Percentiles rank a stretch among this genome's conserved stretches.
phyloP scores from a whole-genome alignment of 2,329 filamentous ascomycete genomes.

The Lachnellula suecica region DNA sequence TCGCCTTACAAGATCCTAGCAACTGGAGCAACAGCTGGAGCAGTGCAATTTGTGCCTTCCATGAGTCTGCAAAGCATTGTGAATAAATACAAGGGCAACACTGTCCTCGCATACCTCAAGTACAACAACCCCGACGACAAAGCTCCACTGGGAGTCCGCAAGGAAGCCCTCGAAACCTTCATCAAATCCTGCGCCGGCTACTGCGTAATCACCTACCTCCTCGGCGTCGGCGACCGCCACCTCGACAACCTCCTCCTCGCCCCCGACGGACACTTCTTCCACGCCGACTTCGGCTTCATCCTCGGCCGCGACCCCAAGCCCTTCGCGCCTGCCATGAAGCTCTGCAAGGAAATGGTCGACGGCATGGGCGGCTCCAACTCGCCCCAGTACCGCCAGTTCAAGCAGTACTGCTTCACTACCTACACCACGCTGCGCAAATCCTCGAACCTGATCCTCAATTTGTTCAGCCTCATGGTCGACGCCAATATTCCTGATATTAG shows the following conservation, averaged over 20 bases:
- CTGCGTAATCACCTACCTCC: slow-evolving; percentile 96
- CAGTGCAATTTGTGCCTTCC: slow-evolving; percentile 90
- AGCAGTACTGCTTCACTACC: slow-evolving; percentile 93
- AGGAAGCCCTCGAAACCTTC: slow-evolving; percentile 92
- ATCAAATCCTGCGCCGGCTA: slow-evolving; percentile 96
- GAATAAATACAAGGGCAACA: slow-evolving; percentile 73
- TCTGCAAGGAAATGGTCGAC: slow-evolving; percentile 97
- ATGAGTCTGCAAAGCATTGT: slow-evolving; percentile 81
- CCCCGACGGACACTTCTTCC: slow-evolving; percentile 93
- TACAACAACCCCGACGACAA: slow-evolving; percentile 85
- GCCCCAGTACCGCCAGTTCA: slow-evolving; percentile 83
- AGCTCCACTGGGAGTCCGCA: slow-evolving; percentile 81
- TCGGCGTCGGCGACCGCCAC: slow-evolving; percentile 94
- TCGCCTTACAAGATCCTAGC: slow-evolving; percentile 96
- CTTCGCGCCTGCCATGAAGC: slow-evolving; percentile 94
- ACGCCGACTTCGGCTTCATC: slow-evolving; percentile 98
- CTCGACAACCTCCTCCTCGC: slow-evolving; percentile 91
- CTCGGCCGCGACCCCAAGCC: slow-evolving; percentile 96
- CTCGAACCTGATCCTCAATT: slow-evolving; percentile 85
- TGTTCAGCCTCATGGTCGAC: slow-evolving; percentile 96
- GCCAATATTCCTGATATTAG: slow-evolving; percentile 96
- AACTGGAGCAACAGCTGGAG: slow-evolving; percentile 84
- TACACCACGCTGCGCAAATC: slow-evolving; percentile 90
- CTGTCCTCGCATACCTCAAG: slow-evolving; percentile 79
- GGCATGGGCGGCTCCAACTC: slow-evolving; percentile 88